These are phyloP conservation scores for Fusarium pseudoanthophilum DNA, from an alignment of 2,329 filamentous ascomycete genomes.

Conservation along the genomic window DNA sequence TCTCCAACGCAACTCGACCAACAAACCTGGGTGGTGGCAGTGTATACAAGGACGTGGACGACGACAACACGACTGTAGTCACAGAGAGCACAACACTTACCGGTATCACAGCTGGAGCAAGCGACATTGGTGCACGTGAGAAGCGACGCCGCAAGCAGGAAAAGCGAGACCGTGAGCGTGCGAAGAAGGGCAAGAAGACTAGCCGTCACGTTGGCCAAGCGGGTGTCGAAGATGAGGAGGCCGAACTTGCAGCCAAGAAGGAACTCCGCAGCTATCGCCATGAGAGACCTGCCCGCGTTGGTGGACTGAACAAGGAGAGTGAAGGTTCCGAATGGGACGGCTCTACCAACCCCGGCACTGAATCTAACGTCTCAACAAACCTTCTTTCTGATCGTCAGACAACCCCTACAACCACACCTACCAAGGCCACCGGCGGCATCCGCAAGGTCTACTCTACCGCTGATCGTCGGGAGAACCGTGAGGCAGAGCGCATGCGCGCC, in stretches of 20 bases:
- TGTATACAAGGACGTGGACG: conserved; percentile 77
- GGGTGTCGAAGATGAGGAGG: conserved; percentile 70
- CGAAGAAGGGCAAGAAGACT: conserved; percentile 58
- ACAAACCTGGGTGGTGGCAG: conserved; percentile 90
- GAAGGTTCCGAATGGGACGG: conserved; percentile 86
- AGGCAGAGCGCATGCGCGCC: conserved; percentile 64
- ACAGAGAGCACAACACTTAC: conserved; percentile 60
- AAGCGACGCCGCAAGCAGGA: conserved; percentile 65
- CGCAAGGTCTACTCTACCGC: conserved; percentile 71
- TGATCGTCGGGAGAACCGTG: conserved; percentile 63
- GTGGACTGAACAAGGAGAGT: conserved; percentile 84
- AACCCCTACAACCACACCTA: conserved; percentile 66
- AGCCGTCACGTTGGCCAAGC: conserved; percentile 64
- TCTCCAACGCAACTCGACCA: conserved; percentile 83
- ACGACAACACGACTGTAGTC: conserved; percentile 58
- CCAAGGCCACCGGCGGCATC: conserved; percentile 56
- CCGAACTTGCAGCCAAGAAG: conserved; percentile 71
- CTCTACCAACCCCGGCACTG: conserved; percentile 70
- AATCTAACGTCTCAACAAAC: conserved; percentile 71
- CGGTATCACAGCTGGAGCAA: conserved; percentile 68
- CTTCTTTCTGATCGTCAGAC: conserved; percentile 68
- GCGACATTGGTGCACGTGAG: conserved; percentile 66
- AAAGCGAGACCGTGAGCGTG: conserved; percentile 55
- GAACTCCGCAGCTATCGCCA: conserved; percentile 86
- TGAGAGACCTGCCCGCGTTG: conserved; percentile 87